phyloP scores from a whole-genome alignment of 169 alveolate species.

The Sarcocystis neurona region DNA sequence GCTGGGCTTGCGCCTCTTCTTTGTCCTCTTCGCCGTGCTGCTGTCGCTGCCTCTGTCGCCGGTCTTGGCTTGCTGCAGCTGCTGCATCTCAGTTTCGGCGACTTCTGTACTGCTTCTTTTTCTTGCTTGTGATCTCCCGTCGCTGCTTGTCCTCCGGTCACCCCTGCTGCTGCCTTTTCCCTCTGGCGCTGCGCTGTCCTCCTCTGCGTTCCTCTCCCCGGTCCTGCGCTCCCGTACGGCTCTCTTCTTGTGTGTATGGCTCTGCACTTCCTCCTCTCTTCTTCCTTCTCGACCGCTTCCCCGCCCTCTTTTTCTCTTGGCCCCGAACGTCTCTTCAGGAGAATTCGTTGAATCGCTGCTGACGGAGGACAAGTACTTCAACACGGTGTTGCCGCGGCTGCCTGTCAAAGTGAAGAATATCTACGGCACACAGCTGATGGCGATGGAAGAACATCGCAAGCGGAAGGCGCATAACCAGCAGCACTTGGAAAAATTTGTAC shows the following conservation, averaged over 20 bases:
- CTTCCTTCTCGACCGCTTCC: neutral
- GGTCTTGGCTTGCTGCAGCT: no score
- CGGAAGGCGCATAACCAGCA: slow-evolving; percentile 45
- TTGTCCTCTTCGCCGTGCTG: no score
- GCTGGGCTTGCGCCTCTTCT: no score
- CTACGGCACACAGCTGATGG: slow-evolving; percentile 63
- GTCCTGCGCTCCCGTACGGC: neutral
- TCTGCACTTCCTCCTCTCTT: neutral
- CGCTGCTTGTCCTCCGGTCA: no score
- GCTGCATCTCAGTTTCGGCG: no score
- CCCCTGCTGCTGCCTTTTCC: no score
- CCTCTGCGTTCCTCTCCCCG: neutral
- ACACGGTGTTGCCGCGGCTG: slow-evolving; percentile 63
- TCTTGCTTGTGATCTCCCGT: no score
- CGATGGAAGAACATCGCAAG: slow-evolving; percentile 60
- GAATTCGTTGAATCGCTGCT: slow-evolving; percentile 61
- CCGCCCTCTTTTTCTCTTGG: neutral
- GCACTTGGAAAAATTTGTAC: slow-evolving; percentile 36
- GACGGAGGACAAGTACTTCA: slow-evolving; percentile 65
- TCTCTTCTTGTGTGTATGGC: neutral
- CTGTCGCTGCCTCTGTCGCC: no score
- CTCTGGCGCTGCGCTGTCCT: no score
- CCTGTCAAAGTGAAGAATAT: slow-evolving; percentile 61
- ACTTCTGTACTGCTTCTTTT: no score
- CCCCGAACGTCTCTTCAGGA: no score